Base-by-base conservation (phyloP, 257 asterid genomes). In the Cordia subcordata region DNA sequence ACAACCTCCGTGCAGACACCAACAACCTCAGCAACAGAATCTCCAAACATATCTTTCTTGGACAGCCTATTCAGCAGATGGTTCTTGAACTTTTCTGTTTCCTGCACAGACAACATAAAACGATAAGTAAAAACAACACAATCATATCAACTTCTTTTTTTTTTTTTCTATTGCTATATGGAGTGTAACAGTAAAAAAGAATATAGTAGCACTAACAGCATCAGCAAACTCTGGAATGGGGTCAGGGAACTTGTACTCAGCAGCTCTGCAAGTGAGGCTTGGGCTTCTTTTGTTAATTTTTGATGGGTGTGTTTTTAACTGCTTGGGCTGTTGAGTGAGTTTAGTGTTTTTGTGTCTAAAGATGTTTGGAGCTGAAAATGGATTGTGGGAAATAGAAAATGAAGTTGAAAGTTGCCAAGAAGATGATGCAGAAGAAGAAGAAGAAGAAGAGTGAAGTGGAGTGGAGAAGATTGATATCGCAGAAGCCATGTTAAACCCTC, bases 161-260 rank as follows among this genome's bases (percentile, higher is more conserved):
- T 27, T 1, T 6, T 1, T 27, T 27, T 27, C 3, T 27, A 27
- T 27, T 27, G 35, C 35, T 27, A 27, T 27, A 27, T 1, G 50
- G 19, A 8, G 23, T 39, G 35, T 14, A 47, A 47, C 14, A 12
- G 8, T n/a, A 8, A 50, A 50, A 37, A 14, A 23, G 4, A 27
- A 5, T 54, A 13, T n/a, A 46, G 14, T 18, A 22, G 19, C 23
- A 71, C 88, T 77, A 37, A 87, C 98, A 53, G 94, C 75, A 50
- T 83, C 92, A 58, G 98, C 96, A 47, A 90, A 91, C 74, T 91
- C 98, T 6, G 98, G 98, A 68, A 91, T 83, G 21, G 96, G 98
- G 77, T 91, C 96, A 1, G 95, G 98, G 67, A 91, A 87, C 74
- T 87, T 83, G 83, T 86, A 82, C 74, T 92, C 96, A 44, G 86